A percentile compares a stretch with the other conserved stretches of the same genome.
Conservation (phyloP, 106 monocot genomes). For the Amphibolis antarctica region DNA sequence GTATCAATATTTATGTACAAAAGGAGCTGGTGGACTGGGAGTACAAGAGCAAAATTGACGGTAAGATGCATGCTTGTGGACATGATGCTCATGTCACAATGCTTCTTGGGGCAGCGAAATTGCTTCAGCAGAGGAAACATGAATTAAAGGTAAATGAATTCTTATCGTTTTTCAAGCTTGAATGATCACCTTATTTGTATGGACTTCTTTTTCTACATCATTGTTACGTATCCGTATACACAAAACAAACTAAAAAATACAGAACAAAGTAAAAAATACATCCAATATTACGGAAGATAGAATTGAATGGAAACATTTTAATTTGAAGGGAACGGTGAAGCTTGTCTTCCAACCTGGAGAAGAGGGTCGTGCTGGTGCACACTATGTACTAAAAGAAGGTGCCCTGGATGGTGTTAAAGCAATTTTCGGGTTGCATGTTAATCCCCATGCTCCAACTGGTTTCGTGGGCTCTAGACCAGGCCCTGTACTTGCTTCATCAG, state of each 20-base stretch:
- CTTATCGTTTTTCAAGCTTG: too few relatives aligned
- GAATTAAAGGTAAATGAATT: conserved; percentile 44
- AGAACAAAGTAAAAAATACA: too few relatives aligned
- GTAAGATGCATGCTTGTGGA: conserved; percentile 94
- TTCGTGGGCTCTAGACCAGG: conserved; percentile 26
- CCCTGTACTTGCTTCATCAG: conserved; percentile 42
- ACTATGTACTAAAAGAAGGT: conserved; percentile 46
- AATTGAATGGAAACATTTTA: not conserved
- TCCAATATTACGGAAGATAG: too few relatives aligned
- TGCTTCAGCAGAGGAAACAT: conserved; percentile 52
- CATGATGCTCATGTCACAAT: conserved; percentile 92
- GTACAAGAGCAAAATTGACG: conserved; percentile 63
- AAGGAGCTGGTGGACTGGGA: conserved; percentile 83
- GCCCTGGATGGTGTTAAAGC: conserved; percentile 31
- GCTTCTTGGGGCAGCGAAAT: conserved; percentile 81
- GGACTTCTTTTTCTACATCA: too few relatives aligned
- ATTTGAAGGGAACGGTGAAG: conserved; percentile 57
- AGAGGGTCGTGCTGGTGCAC: conserved; percentile 52
- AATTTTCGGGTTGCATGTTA: conserved; percentile 52
- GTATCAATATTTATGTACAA: not conserved
- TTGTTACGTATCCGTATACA: too few relatives aligned
- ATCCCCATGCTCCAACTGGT: conserved; percentile 24
- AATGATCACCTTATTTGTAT: too few relatives aligned
- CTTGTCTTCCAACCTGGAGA: conserved; percentile 72
- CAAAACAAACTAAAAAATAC: too few relatives aligned